phyloP scores from a whole-genome alignment of 805 yeast species.

The Alloascoidea africana region DNA sequence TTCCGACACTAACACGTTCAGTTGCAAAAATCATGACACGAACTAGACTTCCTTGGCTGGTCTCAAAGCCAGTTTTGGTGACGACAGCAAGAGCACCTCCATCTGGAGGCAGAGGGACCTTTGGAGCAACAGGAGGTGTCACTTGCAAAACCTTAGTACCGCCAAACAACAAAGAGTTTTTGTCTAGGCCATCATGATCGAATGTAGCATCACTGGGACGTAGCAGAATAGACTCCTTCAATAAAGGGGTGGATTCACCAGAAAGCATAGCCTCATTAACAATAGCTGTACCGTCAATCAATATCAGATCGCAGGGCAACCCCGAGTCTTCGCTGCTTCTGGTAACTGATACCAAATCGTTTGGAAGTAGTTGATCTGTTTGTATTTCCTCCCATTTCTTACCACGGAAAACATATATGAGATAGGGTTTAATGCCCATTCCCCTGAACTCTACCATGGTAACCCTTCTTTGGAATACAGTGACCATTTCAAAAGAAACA shows the following conservation, averaged over 20 bases:
- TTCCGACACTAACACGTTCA: slow-evolving; percentile 93
- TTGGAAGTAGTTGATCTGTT: slow-evolving; percentile 74
- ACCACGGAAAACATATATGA: slow-evolving; percentile 58
- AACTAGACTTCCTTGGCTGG: slow-evolving; percentile 93
- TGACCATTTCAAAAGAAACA: slow-evolving; percentile 83
- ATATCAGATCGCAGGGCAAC: slow-evolving; percentile 81
- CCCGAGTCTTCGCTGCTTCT: slow-evolving; percentile 89
- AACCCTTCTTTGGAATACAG: slow-evolving; percentile 88
- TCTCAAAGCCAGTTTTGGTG: slow-evolving; percentile 93
- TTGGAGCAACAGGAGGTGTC: slow-evolving; percentile 39
- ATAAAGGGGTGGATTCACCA: slow-evolving; percentile 94
- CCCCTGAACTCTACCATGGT: slow-evolving; percentile 93
- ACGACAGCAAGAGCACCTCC: slow-evolving; percentile 85
- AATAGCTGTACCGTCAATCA: slow-evolving; percentile 83
- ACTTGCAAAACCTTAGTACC: slow-evolving; percentile 95
- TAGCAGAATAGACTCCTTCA: slow-evolving; percentile 79
- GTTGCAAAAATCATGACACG: slow-evolving; percentile 96
- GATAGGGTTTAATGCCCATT: slow-evolving; percentile 92
- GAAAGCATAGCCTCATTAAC: slow-evolving; percentile 98
- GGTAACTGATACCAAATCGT: slow-evolving; percentile 75
- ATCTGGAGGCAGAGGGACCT: slow-evolving; percentile 65
- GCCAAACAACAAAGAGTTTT: slow-evolving; percentile 80
- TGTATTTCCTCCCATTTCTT: slow-evolving; percentile 51
- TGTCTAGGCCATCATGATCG: slow-evolving; percentile 73
- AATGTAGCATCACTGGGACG: slow-evolving; percentile 60